Base-by-base conservation (phyloP, 768 basidiomycete species). In the Dentipellis fragilis region DNA sequence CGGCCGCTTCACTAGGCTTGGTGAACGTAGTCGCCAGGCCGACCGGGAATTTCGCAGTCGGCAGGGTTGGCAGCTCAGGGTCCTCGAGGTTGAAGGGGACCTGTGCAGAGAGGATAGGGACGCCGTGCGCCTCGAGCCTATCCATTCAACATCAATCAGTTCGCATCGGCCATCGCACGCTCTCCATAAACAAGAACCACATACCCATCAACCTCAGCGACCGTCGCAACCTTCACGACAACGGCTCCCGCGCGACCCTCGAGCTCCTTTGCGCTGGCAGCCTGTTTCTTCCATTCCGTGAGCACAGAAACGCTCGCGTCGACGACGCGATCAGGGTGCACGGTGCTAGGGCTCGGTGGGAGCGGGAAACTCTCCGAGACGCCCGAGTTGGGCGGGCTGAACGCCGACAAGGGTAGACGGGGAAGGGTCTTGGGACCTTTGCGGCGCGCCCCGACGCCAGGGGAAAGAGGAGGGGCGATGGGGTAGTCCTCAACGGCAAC, bases 321-420 rank as follows among this genome's bases (percentile, higher is more conserved):
- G 62, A 88, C 73, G 57, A 92, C 73, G 19, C 68, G 68, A 9
- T 71, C 70, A 0, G 90, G 90, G 62, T 82, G 75, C 52, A 87
- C 73, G 14, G 80, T 72, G 62, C 76, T 83, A 2, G 89, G 87
- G 56, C 83, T 85, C 19, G 83, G 80, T 8, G 84, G 80, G 10
- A 87, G 59, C 1, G 83, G 85, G 65, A 89, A 89, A 1, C 71
- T 71, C 47, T 89, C 87, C 17, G 76, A 77, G 0, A 80, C 78
- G 52, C 83, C 82, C 4, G 84, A 75, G 68, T 78, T 85, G 22
- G 86, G 85, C 0, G 87, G 81, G 23, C 75, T 79, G 67, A 92
- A 92, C 0, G 82, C 89, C 10, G 88, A 89, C 22, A 83, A 67
- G 0, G 89, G 88, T 11, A 93, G 80, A 48, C 75, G 78, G 8